Evolutionary conservation across 176 grass and related monocot species (phyloP).

Genomic region (Avena insularis): DNA sequence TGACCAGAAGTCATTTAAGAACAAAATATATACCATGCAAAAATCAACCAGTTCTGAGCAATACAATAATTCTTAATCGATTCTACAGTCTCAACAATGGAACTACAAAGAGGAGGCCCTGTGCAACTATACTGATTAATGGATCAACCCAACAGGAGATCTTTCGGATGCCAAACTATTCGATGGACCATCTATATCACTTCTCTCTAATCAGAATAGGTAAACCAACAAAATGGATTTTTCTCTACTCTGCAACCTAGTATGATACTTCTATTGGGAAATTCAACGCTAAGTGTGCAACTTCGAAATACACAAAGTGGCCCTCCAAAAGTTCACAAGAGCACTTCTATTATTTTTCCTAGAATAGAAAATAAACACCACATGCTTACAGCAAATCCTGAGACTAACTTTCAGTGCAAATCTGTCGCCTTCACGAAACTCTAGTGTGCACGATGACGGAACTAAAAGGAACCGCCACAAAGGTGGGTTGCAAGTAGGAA

Average conservation of each 20-base stretch:
- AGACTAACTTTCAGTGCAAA: not conserved
- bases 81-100: not conserved
- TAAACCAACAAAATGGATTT: not conserved
- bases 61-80: not conserved
- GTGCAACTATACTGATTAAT: constrained; percentile 11
- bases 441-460: not conserved
- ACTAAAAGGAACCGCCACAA: not conserved
- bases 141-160: not conserved
- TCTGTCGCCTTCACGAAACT: not conserved
- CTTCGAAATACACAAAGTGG: constrained; percentile 8
- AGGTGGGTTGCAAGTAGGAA: constrained; percentile 13
- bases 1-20: constrained; percentile 7
- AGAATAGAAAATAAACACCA: not conserved
- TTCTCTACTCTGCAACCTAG: constrained; percentile 26
- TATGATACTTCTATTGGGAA: not conserved
- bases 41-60: not conserved
- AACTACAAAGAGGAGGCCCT: constrained; percentile 1
- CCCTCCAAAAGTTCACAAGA: not conserved
- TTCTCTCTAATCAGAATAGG: not conserved
- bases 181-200: constrained; percentile 22
- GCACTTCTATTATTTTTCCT: not conserved
- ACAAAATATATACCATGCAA: not conserved
- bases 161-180: not conserved
- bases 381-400: not conserved
- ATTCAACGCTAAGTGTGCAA: constrained; percentile 9